Evolutionary conservation across 306 rosid species (phyloP).

Genomic region (Begonia loranthoides): DNA sequence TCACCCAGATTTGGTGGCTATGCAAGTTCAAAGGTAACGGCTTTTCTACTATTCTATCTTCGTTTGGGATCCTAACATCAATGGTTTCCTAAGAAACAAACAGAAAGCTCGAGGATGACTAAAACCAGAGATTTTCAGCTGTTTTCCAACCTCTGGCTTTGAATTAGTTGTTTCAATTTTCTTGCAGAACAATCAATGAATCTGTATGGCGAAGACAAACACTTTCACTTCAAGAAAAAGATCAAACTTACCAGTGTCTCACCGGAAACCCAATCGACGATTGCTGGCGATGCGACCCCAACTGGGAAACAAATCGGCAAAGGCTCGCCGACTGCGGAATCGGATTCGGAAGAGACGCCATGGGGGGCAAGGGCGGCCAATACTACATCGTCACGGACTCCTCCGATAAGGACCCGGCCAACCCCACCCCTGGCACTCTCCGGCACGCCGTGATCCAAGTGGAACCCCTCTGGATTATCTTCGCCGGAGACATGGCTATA

Average conservation of each 20-base stretch:
- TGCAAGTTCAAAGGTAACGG: conserved; percentile 58
- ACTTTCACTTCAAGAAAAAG: conserved; percentile 19
- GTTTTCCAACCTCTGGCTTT: not conserved
- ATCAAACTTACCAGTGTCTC: conserved; percentile 26
- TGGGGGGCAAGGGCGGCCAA: conserved; percentile 92
- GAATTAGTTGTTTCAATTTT: not conserved
- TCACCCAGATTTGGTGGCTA: conserved; percentile 69
- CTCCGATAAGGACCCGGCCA: conserved; percentile 58
- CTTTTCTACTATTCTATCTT: not conserved
- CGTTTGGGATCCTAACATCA: too few relatives aligned
- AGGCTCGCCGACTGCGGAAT: conserved; percentile 79
- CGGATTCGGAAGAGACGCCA: conserved; percentile 69
- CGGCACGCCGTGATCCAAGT: conserved; percentile 90
- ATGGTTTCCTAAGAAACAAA: conserved; percentile 13
- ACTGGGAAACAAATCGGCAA: conserved; percentile 63
- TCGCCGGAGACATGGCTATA: conserved; percentile 63
- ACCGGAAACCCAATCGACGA: conserved; percentile 90
- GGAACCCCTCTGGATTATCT: conserved; percentile 79
- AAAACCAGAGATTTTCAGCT: conserved; percentile 3
- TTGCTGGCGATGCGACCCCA: conserved; percentile 73
- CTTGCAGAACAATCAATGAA: conserved; percentile 56
- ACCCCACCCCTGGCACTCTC: conserved; percentile 82
- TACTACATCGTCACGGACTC: conserved; percentile 83
- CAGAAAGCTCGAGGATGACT: not conserved
- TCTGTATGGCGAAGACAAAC: conserved; percentile 40